These are phyloP conservation scores for Orychophragmus violaceus DNA, from an alignment of 345 rosid species.

Conservation along the genomic window DNA sequence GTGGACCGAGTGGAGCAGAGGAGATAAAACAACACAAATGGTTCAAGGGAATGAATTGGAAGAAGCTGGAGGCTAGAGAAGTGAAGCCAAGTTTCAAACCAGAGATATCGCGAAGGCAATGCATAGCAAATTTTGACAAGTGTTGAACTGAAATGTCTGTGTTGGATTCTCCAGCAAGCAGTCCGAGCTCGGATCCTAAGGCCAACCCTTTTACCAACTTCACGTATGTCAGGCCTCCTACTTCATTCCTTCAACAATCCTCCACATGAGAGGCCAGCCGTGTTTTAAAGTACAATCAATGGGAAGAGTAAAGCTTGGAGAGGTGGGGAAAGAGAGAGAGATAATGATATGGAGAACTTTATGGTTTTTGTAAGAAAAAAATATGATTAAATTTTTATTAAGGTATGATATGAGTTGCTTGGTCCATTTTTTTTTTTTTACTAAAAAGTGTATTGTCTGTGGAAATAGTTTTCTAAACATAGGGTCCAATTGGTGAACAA, in stretches of 20 bases:
- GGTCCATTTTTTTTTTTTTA: not conserved
- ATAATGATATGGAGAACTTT: too few relatives aligned
- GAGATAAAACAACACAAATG: constrained; percentile 87
- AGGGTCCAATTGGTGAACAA: too few relatives aligned
- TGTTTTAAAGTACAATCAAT: not conserved
- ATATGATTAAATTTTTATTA: too few relatives aligned
- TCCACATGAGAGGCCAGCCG: not conserved
- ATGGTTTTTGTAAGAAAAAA: too few relatives aligned
- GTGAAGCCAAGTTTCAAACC: constrained; percentile 81
- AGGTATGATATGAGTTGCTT: not conserved
- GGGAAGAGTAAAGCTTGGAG: not conserved
- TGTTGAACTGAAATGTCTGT: constrained; percentile 86
- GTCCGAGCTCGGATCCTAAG: constrained; percentile 52
- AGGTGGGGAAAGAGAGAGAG: not conserved
- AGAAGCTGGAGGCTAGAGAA: constrained; percentile 66
- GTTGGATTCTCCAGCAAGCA: constrained; percentile 68
- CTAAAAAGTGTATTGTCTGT: too few relatives aligned
- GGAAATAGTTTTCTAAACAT: not conserved
- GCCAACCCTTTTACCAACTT: constrained; percentile 65
- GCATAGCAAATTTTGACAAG: constrained; percentile 86
- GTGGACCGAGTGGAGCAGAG: constrained; percentile 59
- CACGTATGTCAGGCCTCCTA: constrained; percentile 68
- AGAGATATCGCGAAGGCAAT: constrained; percentile 64
- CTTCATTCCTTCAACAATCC: constrained; percentile 42
- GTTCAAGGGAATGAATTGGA: constrained; percentile 87